Evolutionary conservation across 1,139 yeast species (phyloP).

Genomic region (Candida sp.): DNA sequence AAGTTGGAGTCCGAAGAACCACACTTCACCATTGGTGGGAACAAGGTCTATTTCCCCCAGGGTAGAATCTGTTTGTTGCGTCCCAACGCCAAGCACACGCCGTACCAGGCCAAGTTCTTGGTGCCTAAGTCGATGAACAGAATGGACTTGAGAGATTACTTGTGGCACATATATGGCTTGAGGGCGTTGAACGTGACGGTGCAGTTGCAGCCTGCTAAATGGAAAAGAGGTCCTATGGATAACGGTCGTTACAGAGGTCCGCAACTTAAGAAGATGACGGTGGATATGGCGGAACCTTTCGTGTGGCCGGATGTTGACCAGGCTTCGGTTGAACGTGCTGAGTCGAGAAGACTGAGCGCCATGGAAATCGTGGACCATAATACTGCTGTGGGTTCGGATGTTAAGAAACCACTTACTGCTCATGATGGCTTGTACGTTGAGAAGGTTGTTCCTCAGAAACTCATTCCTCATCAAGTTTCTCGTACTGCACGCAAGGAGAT

Average conservation of each 20-base stretch:
- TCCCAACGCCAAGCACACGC: slow-evolving; percentile 94
- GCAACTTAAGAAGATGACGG: slow-evolving; percentile 92
- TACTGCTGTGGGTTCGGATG: slow-evolving; percentile 64
- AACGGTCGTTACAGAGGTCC: slow-evolving; percentile 78
- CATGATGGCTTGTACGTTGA: slow-evolving; percentile 82
- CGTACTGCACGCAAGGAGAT: slow-evolving; percentile 37
- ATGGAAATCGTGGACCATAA: slow-evolving; percentile 6
- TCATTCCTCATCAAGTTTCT: slow-evolving; percentile 59
- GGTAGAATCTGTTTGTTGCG: slow-evolving; percentile 80
- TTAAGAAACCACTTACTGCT: slow-evolving; percentile 66
- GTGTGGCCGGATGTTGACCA: slow-evolving; percentile 78
- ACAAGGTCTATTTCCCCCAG: slow-evolving; percentile 77
- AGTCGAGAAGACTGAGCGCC: slow-evolving; percentile 21
- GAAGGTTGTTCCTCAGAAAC: slow-evolving; percentile 72
- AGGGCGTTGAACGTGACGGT: slow-evolving; percentile 89
- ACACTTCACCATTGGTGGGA: slow-evolving; percentile 82
- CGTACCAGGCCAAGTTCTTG: slow-evolving; percentile 92
- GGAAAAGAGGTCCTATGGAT: slow-evolving; percentile 61
- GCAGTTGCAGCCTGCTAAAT: slow-evolving; percentile 79
- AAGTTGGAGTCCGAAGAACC: slow-evolving; percentile 69
- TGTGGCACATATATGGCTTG: slow-evolving; percentile 86
- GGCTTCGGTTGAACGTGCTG: background rate
- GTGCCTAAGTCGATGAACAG: slow-evolving; percentile 93
- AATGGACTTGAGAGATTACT: slow-evolving; percentile 88
- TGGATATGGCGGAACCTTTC: slow-evolving; percentile 92